Conservation (phyloP, 208 protist species). For the Leishmania martiniquensis region DNA sequence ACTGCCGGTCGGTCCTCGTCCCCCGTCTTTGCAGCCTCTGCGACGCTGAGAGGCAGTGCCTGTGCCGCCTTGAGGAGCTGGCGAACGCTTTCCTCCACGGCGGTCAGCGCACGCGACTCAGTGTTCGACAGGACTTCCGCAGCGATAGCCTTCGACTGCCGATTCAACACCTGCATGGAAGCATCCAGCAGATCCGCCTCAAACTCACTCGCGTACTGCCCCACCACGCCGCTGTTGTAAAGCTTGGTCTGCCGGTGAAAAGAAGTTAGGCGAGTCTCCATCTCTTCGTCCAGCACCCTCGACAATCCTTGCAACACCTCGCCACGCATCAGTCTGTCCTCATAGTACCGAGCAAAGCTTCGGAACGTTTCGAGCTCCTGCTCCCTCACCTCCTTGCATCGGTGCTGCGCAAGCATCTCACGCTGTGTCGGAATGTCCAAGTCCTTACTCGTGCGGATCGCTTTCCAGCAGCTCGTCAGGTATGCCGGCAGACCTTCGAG, state of each 20-base stretch:
- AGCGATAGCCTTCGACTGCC: slow-evolving; percentile 61
- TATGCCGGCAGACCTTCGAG: slow-evolving; percentile 88
- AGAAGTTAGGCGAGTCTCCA: slow-evolving; percentile 42
- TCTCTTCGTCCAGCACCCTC: slow-evolving; percentile 57
- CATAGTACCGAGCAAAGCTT: slow-evolving; percentile 45
- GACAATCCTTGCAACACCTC: slow-evolving; percentile 68
- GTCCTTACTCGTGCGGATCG: slow-evolving; percentile 95
- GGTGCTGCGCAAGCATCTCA: slow-evolving; percentile 95
- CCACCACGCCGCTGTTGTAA: slow-evolving; percentile 61
- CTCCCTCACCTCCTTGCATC: slow-evolving; percentile 92
- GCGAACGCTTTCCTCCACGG: slow-evolving; percentile 57
- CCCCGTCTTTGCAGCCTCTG: slow-evolving; percentile 9
- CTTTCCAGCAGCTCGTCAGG: slow-evolving; percentile 90
- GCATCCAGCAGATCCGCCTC: slow-evolving; percentile 55
- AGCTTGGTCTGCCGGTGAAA: slow-evolving; percentile 68
- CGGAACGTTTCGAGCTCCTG: slow-evolving; percentile 58
- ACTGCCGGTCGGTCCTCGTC: slow-evolving; percentile 9
- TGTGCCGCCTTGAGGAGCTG: slow-evolving; percentile 62
- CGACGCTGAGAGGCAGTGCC: slow-evolving; percentile 43
- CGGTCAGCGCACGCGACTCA: slow-evolving; percentile 49
- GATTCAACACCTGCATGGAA: slow-evolving; percentile 52
- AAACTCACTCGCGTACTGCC: slow-evolving; percentile 44
- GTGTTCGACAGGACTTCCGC: slow-evolving; percentile 47
- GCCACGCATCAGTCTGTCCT: slow-evolving; percentile 56
- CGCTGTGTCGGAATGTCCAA: slow-evolving; percentile 97